These are phyloP conservation scores for Hanseniaspora taiwanica DNA, from an alignment of 805 yeast genomes.

Conservation along the genomic window DNA sequence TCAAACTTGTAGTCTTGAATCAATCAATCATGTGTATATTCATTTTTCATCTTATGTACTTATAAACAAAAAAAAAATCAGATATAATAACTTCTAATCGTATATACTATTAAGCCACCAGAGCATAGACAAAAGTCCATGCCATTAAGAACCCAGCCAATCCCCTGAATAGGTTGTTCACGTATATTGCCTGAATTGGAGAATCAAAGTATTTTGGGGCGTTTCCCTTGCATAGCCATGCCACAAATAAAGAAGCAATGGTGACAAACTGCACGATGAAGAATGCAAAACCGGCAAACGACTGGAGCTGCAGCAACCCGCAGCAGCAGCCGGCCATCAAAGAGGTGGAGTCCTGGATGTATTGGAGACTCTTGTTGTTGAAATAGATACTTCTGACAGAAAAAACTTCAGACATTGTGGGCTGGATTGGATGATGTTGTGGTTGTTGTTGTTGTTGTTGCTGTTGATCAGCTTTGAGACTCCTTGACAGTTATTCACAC, in stretches of 20 bases:
- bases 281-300: slow-evolving; percentile 34
- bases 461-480: no score
- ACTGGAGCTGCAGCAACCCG: slow-evolving; percentile 40
- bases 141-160: slow-evolving; percentile 41
- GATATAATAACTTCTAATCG: no score
- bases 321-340: slow-evolving; percentile 39
- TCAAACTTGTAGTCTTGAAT: background rate
- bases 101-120: slow-evolving; percentile 21
- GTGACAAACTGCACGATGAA: slow-evolving; percentile 27
- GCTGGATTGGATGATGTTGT: background rate
- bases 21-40: background rate
- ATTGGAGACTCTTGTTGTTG: slow-evolving; percentile 16
- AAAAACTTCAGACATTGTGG: slow-evolving; percentile 5
- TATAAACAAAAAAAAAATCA: slow-evolving; percentile 1
- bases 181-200: slow-evolving; percentile 29
- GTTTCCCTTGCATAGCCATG: slow-evolving; percentile 22
- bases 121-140: slow-evolving; percentile 43
- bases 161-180: slow-evolving; percentile 34
- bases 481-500: no score
- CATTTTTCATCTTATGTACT: no score
- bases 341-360: slow-evolving; percentile 34
- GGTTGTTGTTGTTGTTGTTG: background rate
- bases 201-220: slow-evolving; percentile 28
- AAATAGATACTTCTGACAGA: slow-evolving; percentile 10
- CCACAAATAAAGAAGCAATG: slow-evolving; percentile 22